Evolutionary conservation across 2,329 filamentous ascomycete species (phyloP), one percentile per base, ranked within the genome.

Genomic region (Lachnellula subtilissima): DNA sequence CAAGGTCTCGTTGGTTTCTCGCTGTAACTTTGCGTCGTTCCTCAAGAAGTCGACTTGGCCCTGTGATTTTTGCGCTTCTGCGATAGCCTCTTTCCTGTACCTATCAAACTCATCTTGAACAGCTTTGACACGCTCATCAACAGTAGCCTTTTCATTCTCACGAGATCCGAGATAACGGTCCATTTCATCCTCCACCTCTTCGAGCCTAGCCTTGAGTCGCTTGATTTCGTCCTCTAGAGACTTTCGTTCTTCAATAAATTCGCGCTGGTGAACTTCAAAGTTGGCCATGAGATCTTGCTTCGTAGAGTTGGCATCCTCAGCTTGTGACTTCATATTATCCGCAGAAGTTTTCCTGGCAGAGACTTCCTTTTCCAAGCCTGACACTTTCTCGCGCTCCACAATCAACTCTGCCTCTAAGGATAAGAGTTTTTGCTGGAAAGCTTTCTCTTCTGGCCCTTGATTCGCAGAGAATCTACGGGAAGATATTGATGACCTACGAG

Each of bases 231-330:
- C 79, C 64, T 96, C 89, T 0, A 97, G 77, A 9, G 86, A 88
- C 66, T 88, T 90, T 40, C 94, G 84, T 71, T 97, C 93, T 50
- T 86, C 85, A 37, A 88, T 79, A 64, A 96, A 97, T 67, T 97
- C 94, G 25, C 84, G 85, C 72, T 97, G 91, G 62, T 95, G 83
- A 12, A 92, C 87, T 68, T 97, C 91, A 75, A 99, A 90, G 67
- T 99, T 99, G 62, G 90, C 87, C 73, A 99, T 85, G 9, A 99
- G 82, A 71, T 97, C 94, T 65, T 89, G 88, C 72, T 99, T 99
- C 1, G 89, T 97, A 2, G 90, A 92, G 64, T 94, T 90, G 5
- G 84, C 89, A 71, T 97, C 93, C 61, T 94, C 85, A 59, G 96
- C 82, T 65, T 86, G 86, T 66, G 77, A 82, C 74, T 81, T 86